Evolutionary conservation across 345 rosid genomes (phyloP), one percentile per base, ranked within the genome.

Genomic region (Acer yangbiense): DNA sequence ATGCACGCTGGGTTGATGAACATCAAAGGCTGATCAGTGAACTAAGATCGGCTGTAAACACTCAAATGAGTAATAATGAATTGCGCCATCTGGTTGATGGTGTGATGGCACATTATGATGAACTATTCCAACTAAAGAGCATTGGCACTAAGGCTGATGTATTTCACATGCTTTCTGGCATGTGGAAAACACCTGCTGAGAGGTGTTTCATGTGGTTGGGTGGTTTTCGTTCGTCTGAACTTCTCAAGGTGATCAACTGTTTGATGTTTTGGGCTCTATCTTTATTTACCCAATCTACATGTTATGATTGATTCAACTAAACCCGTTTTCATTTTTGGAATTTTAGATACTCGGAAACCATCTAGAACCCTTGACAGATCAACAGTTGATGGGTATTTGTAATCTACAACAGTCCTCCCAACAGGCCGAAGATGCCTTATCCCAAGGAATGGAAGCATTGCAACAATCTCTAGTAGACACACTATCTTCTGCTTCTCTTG

Each of bases 131-230:
- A 81, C 82, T 95, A 32, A 95, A 93, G 77, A 86, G 90, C 76
- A 78, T 90, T 3, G 98, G 94, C 48, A 79, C 86, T 35, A 93
- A 95, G 85, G 91, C 89, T 0, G 97, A 95, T 76, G 97, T 92
- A 67, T 95, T 95, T 80, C 97, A 95, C 83, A 88, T 95, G 90
- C 98, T 95, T 32, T 95, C 99, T 29, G 98, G 99, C 77, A 87
- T 92, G 95, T 95, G 99, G 99, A 89, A 90, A 85, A 90, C 97
- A 2, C 99, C 97, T 11, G 94, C 95, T 0, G 99, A 95, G 87
- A 88, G 98, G 75, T 90, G 91, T 69, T 95, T 95, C 89, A 89
- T 95, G 95, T 93, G 99, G 99, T 79, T 95, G 82, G 99, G 99
- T 60, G 99, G 99, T 21, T 93, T 91, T 58, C 90, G 97, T 55